Base-by-base conservation (phyloP, 2,329 filamentous ascomycete species). In the Chrysoporthe cubensis region DNA sequence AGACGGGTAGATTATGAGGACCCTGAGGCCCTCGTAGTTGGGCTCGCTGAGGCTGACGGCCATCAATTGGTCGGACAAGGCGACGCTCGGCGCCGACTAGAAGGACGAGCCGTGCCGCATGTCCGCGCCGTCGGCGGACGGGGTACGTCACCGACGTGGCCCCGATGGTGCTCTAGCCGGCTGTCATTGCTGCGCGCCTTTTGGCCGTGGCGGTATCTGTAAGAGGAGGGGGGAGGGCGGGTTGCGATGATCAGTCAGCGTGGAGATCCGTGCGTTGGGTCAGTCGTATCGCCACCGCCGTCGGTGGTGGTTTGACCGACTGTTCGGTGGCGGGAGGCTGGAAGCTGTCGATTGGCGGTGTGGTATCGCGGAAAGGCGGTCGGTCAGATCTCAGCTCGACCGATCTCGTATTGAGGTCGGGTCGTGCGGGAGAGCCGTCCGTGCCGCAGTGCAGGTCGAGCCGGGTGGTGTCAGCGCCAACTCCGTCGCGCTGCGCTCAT, bases 21-120 rank as follows among this genome's bases (percentile, higher is more conserved):
- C 48, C 6, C 40, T 32, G 43, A 57, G 48, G 37, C 48, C 26
- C 5, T 43, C 34, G n/a, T 32, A 18, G 11, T n/a, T 43, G 9
- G 50, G 44, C n/a, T 50, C 9, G 57, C 57, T 62, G 32, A 50
- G 40, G n/a, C 65, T 63, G 42, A 46, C 61, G 56, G 54, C 43
- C 62, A 62, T 52, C 11, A 54, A 61, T n/a, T 65, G 48, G 21
- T 21, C 21, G 21, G 21, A 61, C 5, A 57, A 68, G 42, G 13
- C 14, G 26, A 61, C 18, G n/a, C 62, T 67, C 34, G 66, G 65
- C 3, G 58, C 52, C n/a, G 61, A 64, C 66, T 61, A 64, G 56
- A 64, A 67, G 32, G 61, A 57, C 16, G 56, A 56, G 61, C 66
- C 59, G 44, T 46, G 61, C 26, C 60, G 11, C 13, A 67, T 37